Evolutionary conservation across 2,329 filamentous ascomycete species (phyloP).

Genomic region (Hypoxylon rubiginosum): DNA sequence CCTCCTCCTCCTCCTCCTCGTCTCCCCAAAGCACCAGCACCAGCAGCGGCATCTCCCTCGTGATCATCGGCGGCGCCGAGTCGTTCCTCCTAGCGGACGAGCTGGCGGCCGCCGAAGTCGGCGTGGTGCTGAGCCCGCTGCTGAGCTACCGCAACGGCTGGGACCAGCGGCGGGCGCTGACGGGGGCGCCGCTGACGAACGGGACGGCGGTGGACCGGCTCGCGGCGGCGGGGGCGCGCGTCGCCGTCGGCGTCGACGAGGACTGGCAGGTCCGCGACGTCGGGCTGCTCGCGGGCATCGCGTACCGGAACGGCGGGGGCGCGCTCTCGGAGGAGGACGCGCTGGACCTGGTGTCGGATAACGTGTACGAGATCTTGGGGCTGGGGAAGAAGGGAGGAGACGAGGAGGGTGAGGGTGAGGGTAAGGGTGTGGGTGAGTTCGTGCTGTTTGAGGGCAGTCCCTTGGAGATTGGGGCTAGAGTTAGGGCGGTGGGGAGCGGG

Average conservation of each 20-base stretch:
- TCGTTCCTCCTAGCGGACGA: constrained; percentile 70
- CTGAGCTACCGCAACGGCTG: constrained; percentile 68
- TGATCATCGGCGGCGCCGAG: constrained; percentile 74
- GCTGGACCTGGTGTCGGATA: constrained; percentile 68
- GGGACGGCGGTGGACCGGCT: constrained; percentile 72
- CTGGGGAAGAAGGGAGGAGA: constrained; percentile 52
- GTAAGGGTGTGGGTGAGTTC: constrained; percentile 61
- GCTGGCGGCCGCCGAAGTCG: constrained; percentile 68
- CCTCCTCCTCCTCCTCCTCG: too few relatives aligned
- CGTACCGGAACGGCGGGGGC: constrained; percentile 68
- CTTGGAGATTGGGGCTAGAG: constrained; percentile 68
- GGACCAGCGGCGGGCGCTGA: constrained; percentile 73
- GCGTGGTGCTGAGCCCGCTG: constrained; percentile 72
- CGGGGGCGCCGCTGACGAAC: constrained; percentile 75
- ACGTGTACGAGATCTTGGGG: constrained; percentile 71
- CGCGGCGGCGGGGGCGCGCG: constrained; percentile 68
- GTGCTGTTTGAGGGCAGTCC: constrained; percentile 74
- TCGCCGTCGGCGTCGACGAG: constrained; percentile 71
- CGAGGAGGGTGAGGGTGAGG: constrained; percentile 37
- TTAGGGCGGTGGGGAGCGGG: constrained; percentile 67
- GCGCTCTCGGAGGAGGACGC: constrained; percentile 67
- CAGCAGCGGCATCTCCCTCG: constrained; percentile 59
- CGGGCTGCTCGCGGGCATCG: constrained; percentile 71
- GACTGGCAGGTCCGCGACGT: constrained; percentile 74
- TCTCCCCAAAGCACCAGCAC: constrained; percentile 15